phyloP scores from a whole-genome alignment of 2,329 filamentous ascomycete genomes.

The Cryoendolithus antarcticus region DNA sequence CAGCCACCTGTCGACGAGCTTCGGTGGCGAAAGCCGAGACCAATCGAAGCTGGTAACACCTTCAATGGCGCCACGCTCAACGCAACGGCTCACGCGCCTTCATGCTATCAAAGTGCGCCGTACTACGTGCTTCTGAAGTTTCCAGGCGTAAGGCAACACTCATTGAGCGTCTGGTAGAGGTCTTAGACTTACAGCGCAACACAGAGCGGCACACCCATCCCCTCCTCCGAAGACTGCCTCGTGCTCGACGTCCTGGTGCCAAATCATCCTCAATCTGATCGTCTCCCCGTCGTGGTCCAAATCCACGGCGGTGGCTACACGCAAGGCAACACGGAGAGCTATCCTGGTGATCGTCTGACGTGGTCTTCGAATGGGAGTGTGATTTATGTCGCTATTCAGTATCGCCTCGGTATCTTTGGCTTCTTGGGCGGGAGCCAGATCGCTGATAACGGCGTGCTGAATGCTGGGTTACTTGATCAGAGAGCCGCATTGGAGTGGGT shows the following conservation, averaged over 20 bases:
- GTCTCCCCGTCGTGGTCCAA: constrained; percentile 21
- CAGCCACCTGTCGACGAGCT: constrained; percentile 17
- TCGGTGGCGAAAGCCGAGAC: constrained; percentile 20
- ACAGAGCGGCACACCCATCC: not conserved
- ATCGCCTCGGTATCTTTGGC: constrained; percentile 19
- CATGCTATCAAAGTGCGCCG: constrained; percentile 18
- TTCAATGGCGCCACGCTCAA: constrained; percentile 12
- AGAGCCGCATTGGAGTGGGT: constrained; percentile 17
- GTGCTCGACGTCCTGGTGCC: constrained; percentile 30
- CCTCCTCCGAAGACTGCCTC: constrained; percentile 26
- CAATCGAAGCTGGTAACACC: constrained; percentile 16
- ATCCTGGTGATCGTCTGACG: constrained; percentile 17
- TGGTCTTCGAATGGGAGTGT: constrained; percentile 21
- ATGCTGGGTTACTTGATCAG: constrained; percentile 19
- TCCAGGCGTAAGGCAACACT: not conserved
- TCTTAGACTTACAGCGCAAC: constrained; percentile 4
- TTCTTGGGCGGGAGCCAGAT: constrained; percentile 13
- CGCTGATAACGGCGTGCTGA: constrained; percentile 10
- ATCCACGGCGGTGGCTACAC: constrained; percentile 28
- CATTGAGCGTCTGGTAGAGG: not conserved
- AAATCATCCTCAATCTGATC: constrained; percentile 15
- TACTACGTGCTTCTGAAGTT: not conserved
- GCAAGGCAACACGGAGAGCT: constrained; percentile 12
- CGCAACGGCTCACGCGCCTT: constrained; percentile 15
- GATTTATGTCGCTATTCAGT: constrained; percentile 21